These are phyloP conservation scores for Backusella mclennaniae DNA, from an alignment of 192 early-diverging fungal genomes.

Conservation along the genomic window DNA sequence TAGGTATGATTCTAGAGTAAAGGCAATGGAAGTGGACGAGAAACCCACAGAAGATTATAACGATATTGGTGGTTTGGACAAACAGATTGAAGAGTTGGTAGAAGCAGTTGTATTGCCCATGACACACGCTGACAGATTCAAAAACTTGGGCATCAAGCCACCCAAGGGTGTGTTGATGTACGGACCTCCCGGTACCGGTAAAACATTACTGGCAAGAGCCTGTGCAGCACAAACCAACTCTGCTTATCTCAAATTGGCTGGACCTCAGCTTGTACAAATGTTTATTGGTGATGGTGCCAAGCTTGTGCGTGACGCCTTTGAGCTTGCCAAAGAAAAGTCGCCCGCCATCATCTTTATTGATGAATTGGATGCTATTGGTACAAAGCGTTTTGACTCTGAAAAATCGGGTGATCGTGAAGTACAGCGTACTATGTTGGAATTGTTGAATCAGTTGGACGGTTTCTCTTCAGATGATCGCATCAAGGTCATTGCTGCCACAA, in stretches of 20 bases:
- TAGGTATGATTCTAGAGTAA: constrained; percentile 95
- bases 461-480: constrained; percentile 94
- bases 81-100: constrained; percentile 86
- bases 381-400: constrained; percentile 98
- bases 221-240: constrained; percentile 97
- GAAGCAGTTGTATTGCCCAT: constrained; percentile 87
- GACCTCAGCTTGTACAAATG: constrained; percentile 96
- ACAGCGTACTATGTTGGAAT: constrained; percentile 98
- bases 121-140: constrained; percentile 83
- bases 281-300: constrained; percentile 99
- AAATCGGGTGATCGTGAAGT: constrained; percentile 98
- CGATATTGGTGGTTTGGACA: constrained; percentile 90
- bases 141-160: constrained; percentile 84
- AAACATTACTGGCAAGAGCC: constrained; percentile 95
- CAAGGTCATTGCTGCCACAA: constrained; percentile 99
- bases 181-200: constrained; percentile 82
- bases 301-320: constrained; percentile 96
- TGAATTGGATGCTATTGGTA: constrained; percentile 97
- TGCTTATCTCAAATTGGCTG: constrained; percentile 94
- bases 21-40: constrained; percentile 99
- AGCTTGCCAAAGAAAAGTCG: constrained; percentile 95
- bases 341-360: constrained; percentile 99
- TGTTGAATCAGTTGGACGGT: constrained; percentile 97
- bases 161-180: constrained; percentile 87
- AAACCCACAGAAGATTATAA: constrained; percentile 98